phyloP scores from a whole-genome alignment of 306 rosid species.

The Cicer judaicum region DNA sequence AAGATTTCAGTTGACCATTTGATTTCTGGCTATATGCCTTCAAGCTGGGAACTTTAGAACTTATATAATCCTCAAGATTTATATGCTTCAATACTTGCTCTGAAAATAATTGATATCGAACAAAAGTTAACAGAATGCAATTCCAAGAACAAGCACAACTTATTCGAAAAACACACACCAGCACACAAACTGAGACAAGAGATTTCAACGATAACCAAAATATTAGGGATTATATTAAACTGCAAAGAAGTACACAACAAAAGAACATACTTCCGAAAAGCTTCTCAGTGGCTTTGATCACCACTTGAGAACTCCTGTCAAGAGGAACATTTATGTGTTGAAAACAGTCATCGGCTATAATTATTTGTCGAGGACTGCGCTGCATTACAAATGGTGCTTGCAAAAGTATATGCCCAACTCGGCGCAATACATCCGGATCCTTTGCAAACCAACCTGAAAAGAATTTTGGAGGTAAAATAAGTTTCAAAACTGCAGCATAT shows the following conservation, averaged over 20 bases:
- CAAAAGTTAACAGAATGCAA: conserved; percentile 32
- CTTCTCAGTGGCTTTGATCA: conserved; percentile 79
- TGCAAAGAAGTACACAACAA: conserved; percentile 29
- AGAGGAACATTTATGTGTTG: conserved; percentile 71
- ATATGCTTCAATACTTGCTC: conserved; percentile 89
- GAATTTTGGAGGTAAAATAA: conserved; percentile 34
- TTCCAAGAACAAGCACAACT: conserved; percentile 12
- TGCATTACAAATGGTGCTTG: conserved; percentile 70
- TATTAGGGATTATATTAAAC: conserved; percentile 12
- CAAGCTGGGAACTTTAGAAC: conserved; percentile 84
- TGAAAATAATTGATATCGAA: conserved; percentile 47
- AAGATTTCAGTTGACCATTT: conserved; percentile 70
- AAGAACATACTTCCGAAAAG: conserved; percentile 86
- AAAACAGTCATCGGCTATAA: conserved; percentile 94
- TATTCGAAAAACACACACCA: not conserved
- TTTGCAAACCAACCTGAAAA: conserved; percentile 87
- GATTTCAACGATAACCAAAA: conserved; percentile 27
- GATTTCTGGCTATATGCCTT: conserved; percentile 55
- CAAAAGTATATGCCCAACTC: conserved; percentile 85
- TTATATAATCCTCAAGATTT: conserved; percentile 70
- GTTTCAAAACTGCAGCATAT: conserved; percentile 24
- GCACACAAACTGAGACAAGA: conserved; percentile 10
- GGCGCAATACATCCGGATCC: conserved; percentile 76
- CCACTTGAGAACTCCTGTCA: conserved; percentile 79
- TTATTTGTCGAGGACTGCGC: conserved; percentile 78